A percentile compares a stretch with the other conserved stretches of the same genome.
Conservation (phyloP, 1,139 yeast genomes). For the Yamadazyma siamensis region DNA sequence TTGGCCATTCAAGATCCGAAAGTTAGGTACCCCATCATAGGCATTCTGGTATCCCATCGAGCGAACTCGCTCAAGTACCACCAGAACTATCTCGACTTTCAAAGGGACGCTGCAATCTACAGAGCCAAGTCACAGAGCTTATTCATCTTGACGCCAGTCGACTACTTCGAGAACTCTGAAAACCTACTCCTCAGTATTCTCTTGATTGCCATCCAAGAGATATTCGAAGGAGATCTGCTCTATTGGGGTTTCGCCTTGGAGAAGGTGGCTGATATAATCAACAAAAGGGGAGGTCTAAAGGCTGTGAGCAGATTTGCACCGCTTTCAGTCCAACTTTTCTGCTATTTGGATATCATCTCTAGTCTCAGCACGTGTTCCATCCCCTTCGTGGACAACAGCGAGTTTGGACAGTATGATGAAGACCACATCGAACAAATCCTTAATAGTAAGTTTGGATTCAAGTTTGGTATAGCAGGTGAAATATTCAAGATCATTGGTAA, state of each 20-base stretch:
- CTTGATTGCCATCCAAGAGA: constrained; percentile 16
- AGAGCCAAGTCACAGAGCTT: constrained; percentile 16
- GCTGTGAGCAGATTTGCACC: constrained; percentile 16
- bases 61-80: constrained; percentile 8
- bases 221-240: constrained; percentile 18
- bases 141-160: constrained; percentile 11
- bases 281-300: constrained; percentile 17
- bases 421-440: constrained; percentile 15
- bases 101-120: constrained; percentile 14
- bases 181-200: constrained; percentile 14
- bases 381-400: constrained; percentile 15
- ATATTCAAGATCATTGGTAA: constrained; percentile 20
- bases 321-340: constrained; percentile 18
- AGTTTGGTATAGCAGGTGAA: constrained; percentile 21
- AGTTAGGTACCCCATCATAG: constrained; percentile 17
- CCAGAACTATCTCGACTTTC: constrained; percentile 5
- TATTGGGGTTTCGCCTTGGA: constrained; percentile 19
- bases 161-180: constrained; percentile 12
- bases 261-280: constrained; percentile 16
- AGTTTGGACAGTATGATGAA: constrained; percentile 12
- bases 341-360: constrained; percentile 19
- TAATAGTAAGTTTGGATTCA: constrained; percentile 20
- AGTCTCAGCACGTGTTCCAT: constrained; percentile 19
- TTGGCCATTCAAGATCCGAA: constrained; percentile 13
- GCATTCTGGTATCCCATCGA: constrained; percentile 18